These are phyloP conservation scores for Gremmenia infestans DNA, from an alignment of 2,329 filamentous ascomycete genomes.

Conservation along the genomic window DNA sequence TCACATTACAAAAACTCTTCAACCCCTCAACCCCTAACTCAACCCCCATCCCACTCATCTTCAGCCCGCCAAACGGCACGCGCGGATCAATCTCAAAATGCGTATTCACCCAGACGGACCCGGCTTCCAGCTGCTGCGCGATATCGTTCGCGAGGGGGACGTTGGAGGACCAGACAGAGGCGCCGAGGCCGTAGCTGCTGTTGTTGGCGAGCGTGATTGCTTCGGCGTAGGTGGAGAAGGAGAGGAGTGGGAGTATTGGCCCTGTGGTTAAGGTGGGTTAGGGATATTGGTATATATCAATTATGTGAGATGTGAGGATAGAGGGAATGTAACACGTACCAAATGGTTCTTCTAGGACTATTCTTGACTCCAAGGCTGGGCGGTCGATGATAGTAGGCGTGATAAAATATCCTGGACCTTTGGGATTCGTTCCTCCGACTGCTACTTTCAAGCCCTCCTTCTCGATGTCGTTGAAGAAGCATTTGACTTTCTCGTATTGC, in stretches of 20 bases:
- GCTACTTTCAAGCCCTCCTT: constrained; percentile 47
- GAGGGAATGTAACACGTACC: constrained; percentile 27
- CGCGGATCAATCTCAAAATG: constrained; percentile 42
- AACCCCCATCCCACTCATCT: constrained; percentile 29
- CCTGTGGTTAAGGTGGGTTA: constrained; percentile 27
- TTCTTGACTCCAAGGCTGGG: constrained; percentile 48
- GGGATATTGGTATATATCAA: background rate
- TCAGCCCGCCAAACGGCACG: constrained; percentile 32
- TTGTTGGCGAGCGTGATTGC: constrained; percentile 52
- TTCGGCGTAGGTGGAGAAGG: constrained; percentile 56
- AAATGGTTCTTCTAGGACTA: constrained; percentile 57
- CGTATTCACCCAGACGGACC: constrained; percentile 57
- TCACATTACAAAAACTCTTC: constrained; percentile 13
- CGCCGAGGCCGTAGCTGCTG: constrained; percentile 47
- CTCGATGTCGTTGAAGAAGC: constrained; percentile 49
- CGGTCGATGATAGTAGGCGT: constrained; percentile 54
- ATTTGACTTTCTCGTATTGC: constrained; percentile 52
- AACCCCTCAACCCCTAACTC: constrained; percentile 11
- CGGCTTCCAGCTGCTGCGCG: constrained; percentile 49
- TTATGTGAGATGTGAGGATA: background rate
- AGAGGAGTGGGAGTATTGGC: constrained; percentile 58
- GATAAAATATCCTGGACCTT: constrained; percentile 46
- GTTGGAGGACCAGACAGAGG: constrained; percentile 54
- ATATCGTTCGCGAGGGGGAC: constrained; percentile 45
- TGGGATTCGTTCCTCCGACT: constrained; percentile 30